Percentiles rank a stretch among this genome's conserved stretches.
phyloP scores from a whole-genome alignment of 805 yeast species.

The Vanderwaltozyma polyspora region DNA sequence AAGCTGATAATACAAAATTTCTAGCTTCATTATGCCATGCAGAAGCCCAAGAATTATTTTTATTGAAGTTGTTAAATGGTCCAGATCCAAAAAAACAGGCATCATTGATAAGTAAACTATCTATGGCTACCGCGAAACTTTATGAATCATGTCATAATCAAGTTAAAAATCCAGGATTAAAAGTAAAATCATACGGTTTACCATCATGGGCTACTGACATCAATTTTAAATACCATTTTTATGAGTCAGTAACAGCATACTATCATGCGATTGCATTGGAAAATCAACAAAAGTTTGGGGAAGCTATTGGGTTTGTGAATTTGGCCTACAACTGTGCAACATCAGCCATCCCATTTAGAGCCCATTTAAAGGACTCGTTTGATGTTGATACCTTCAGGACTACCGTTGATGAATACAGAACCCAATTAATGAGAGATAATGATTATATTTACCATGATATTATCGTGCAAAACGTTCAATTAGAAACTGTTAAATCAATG shows the following conservation, averaged over 20 bases:
- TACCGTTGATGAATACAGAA: slow-evolving; percentile 28
- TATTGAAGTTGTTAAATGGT: slow-evolving; percentile 42
- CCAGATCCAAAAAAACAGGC: slow-evolving; percentile 39
- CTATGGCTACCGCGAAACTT: slow-evolving; percentile 46
- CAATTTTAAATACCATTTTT: slow-evolving; percentile 43
- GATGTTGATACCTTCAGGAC: slow-evolving; percentile 27
- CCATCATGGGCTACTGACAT: slow-evolving; percentile 41
- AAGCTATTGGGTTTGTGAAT: slow-evolving; percentile 55
- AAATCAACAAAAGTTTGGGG: slow-evolving; percentile 53
- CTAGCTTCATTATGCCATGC: slow-evolving; percentile 60
- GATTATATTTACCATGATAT: slow-evolving; percentile 79
- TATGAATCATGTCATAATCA: slow-evolving; percentile 43
- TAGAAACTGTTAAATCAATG: slow-evolving; percentile 33
- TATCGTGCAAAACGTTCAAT: slow-evolving; percentile 42
- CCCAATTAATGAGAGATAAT: slow-evolving; percentile 60
- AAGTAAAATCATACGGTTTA: slow-evolving; percentile 29
- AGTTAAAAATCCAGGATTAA: slow-evolving; percentile 30
- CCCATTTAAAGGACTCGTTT: slow-evolving; percentile 26
- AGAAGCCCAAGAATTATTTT: slow-evolving; percentile 81
- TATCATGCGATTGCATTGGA: slow-evolving; percentile 48
- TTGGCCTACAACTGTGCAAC: slow-evolving; percentile 35
- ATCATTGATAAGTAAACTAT: slow-evolving; percentile 63
- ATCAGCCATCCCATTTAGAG: slow-evolving; percentile 22
- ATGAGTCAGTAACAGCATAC: slow-evolving; percentile 48
- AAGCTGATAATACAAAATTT: slow-evolving; percentile 55